Percentiles rank a stretch among this genome's conserved stretches.
Evolutionary conservation across 345 rosid genomes (phyloP).

Genomic region (Citrus reticulata): DNA sequence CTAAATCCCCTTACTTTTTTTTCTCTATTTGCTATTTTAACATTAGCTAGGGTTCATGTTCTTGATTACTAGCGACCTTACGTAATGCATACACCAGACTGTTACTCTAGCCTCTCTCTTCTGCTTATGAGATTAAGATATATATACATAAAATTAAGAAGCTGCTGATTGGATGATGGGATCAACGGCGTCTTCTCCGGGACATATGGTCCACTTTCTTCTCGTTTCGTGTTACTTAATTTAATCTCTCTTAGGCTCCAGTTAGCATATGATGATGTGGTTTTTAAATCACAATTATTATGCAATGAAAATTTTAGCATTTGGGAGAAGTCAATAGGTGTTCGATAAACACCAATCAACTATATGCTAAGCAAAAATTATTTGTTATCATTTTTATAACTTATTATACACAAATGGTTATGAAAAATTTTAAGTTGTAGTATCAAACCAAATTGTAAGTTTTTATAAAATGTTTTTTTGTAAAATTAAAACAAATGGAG

Average conservation of each 20-base stretch:
- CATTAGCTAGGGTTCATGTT: neutral
- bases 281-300: too few relatives aligned
- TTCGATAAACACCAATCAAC: too few relatives aligned
- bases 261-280: too few relatives aligned
- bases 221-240: constrained; percentile 10
- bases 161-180: constrained; percentile 16
- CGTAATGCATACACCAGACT: neutral
- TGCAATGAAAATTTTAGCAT: too few relatives aligned
- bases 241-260: neutral
- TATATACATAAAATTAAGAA: neutral
- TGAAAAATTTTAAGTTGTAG: too few relatives aligned
- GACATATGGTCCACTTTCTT: constrained; percentile 11
- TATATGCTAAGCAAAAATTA: too few relatives aligned
- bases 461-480: too few relatives aligned
- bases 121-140: neutral
- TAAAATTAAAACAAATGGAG: too few relatives aligned
- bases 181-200: neutral
- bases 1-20: neutral
- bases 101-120: neutral
- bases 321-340: too few relatives aligned
- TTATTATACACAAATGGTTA: too few relatives aligned
- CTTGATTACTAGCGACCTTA: neutral
- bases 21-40: neutral
- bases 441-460: too few relatives aligned
- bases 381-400: too few relatives aligned